phyloP scores from a whole-genome alignment of 176 grass and related monocot species.

The Musa troglodytarum region DNA sequence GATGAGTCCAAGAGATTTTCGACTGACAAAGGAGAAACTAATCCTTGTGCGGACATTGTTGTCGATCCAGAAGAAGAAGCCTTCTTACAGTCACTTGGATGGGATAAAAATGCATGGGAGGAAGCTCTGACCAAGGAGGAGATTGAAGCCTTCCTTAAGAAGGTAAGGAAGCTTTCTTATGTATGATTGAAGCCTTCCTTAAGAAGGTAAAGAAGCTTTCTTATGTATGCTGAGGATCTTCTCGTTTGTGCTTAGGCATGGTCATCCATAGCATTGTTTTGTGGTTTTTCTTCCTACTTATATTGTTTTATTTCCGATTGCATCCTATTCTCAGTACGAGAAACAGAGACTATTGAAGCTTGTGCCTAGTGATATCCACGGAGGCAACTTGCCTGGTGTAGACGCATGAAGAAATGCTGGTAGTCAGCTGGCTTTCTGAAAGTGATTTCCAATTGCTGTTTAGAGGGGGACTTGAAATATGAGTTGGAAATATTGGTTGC shows the following conservation, averaged over 20 bases:
- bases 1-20: background rate
- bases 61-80: constrained; percentile 36
- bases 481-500: background rate
- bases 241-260: background rate
- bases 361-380: background rate
- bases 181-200: constrained; percentile 30
- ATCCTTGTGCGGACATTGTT: constrained; percentile 12
- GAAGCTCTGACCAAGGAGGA: constrained; percentile 37
- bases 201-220: constrained; percentile 24
- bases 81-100: constrained; percentile 31
- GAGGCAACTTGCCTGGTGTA: background rate
- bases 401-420: background rate
- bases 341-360: background rate
- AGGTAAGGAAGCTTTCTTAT: constrained; percentile 25
- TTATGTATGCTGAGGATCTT: background rate
- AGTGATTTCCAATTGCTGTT: background rate
- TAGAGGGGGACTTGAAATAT: background rate
- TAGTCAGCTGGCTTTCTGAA: background rate
- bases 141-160: constrained; percentile 32
- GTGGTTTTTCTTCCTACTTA: background rate
- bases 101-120: constrained; percentile 38
- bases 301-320: background rate
- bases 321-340: background rate
- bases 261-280: background rate
- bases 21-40: constrained; percentile 8